These are phyloP conservation scores for Pichia occidentalis DNA, from an alignment of 805 yeast species.

Conservation along the genomic window DNA sequence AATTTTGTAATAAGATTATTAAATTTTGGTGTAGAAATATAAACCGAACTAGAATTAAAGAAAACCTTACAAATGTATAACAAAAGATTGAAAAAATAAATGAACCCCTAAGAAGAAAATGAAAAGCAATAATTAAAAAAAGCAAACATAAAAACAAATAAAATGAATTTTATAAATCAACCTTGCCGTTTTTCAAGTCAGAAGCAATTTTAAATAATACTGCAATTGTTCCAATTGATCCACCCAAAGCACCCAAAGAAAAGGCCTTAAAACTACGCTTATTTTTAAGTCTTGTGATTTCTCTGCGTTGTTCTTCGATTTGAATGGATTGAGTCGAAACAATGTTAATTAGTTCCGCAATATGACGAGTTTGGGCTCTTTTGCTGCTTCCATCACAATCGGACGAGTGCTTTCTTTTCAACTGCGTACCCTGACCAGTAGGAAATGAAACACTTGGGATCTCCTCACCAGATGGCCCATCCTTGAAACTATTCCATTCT, in stretches of 20 bases:
- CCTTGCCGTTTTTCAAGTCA: no score
- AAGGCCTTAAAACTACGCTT: not conserved
- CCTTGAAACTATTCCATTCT: not conserved
- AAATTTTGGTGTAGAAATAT: not conserved
- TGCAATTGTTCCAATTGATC: slow-evolving; percentile 20
- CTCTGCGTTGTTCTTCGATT: not conserved
- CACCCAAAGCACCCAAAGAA: slow-evolving; percentile 17
- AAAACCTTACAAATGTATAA: no score
- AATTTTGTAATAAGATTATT: not conserved
- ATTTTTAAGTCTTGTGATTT: not conserved
- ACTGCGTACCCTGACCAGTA: no score
- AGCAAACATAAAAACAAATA: not conserved
- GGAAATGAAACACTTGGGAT: not conserved
- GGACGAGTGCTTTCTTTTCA: no score
- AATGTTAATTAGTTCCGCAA: not conserved
- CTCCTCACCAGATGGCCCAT: not conserved
- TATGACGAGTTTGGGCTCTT: not conserved
- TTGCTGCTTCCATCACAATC: not conserved
- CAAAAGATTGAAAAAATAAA: no score
- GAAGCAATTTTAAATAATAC: slow-evolving; percentile 22
- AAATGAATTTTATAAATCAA: not conserved
- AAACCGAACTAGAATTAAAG: not conserved
- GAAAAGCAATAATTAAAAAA: no score
- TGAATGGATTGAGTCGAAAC: not conserved
- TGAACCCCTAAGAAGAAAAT: no score